phyloP scores from a whole-genome alignment of 768 basidiomycete species.

The Terana coerulea region DNA sequence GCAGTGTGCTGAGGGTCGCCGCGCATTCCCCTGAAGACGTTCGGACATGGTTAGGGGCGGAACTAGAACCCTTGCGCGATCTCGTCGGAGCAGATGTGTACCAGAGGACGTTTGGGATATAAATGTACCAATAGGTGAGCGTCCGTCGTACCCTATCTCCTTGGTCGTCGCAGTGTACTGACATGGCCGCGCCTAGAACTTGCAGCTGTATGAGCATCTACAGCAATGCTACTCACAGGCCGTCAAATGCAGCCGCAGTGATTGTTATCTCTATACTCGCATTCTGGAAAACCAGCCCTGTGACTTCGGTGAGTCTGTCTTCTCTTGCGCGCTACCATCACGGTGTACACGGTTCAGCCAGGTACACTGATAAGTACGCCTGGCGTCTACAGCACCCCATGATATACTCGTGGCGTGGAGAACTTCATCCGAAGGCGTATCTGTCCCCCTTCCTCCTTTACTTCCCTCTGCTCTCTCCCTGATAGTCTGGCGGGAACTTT shows the following conservation, averaged over 20 bases:
- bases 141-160: not conserved
- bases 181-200: no score
- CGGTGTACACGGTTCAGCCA: not conserved
- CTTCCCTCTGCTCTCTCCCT: not conserved
- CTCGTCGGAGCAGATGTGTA: slow-evolving; percentile 64
- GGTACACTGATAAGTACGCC: not conserved
- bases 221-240: no score
- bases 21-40: slow-evolving; percentile 76
- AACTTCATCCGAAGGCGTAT: not conserved
- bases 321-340: not conserved
- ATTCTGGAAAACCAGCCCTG: no score
- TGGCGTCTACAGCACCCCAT: not conserved
- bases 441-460: not conserved
- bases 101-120: slow-evolving; percentile 53
- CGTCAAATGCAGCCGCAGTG: not conserved
- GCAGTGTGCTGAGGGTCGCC: slow-evolving; percentile 68
- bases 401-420: not conserved
- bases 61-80: slow-evolving; percentile 46
- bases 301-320: not conserved
- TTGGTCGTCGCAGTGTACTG: no score
- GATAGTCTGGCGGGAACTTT: not conserved
- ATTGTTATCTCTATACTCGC: not conserved
- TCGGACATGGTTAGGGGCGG: slow-evolving; percentile 60
- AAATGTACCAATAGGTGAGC: not conserved
- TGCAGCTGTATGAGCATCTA: no score